phyloP scores from a whole-genome alignment of 1,284 basidiomycete genomes.

The Rhodotorula mucilaginosa region DNA sequence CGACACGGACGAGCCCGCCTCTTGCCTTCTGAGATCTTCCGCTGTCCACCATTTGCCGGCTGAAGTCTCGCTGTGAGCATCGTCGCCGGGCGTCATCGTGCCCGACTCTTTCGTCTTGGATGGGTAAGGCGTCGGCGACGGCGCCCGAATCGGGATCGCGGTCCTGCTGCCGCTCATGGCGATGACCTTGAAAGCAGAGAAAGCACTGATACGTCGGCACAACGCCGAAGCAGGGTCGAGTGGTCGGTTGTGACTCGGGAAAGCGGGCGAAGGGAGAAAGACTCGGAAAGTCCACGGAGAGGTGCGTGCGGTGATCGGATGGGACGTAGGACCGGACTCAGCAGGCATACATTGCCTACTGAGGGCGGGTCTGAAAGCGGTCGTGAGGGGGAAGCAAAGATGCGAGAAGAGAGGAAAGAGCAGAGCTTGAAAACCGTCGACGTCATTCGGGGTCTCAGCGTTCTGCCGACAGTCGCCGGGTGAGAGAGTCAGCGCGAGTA shows the following conservation, averaged over 20 bases:
- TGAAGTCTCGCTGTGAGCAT: no score
- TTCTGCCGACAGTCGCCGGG: no score
- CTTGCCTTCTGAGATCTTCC: not conserved
- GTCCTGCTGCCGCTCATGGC: not conserved
- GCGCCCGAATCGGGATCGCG: not conserved
- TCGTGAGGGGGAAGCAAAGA: no score
- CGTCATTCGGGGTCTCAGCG: no score
- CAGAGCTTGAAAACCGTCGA: no score
- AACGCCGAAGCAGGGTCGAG: not conserved
- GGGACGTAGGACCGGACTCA: not conserved
- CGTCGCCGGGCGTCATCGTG: not conserved
- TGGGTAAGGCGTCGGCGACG: not conserved
- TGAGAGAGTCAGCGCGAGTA: no score
- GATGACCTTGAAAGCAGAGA: not conserved
- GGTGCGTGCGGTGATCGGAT: not conserved
- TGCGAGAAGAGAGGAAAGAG: no score
- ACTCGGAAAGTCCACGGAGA: slow-evolving; percentile 1
- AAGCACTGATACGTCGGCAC: not conserved
- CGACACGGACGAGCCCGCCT: no score
- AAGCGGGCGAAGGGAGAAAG: not conserved
- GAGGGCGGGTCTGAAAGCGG: not conserved
- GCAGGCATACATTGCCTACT: not conserved
- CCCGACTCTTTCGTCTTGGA: not conserved
- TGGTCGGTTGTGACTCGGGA: not conserved
- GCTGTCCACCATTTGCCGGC: not conserved